These are phyloP conservation scores for Wickerhamiella dianesei DNA, from an alignment of 805 yeast species.

Conservation along the genomic window DNA sequence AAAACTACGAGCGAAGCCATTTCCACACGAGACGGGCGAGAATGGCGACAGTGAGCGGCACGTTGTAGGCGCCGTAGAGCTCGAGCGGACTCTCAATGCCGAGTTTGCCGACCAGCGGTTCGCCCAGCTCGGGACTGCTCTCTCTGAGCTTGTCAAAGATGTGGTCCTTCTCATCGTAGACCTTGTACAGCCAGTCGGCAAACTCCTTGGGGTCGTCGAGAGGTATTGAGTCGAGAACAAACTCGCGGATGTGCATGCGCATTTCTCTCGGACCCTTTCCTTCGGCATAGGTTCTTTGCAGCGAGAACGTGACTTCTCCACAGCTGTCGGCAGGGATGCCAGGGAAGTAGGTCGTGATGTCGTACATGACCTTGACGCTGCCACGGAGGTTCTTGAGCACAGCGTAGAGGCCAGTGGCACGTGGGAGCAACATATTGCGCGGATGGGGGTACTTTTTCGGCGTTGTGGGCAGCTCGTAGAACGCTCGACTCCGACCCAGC, in stretches of 20 bases:
- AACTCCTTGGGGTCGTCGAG: conserved; percentile 40
- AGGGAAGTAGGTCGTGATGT: conserved; percentile 69
- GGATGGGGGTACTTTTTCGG: conserved; percentile 25
- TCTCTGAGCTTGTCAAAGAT: conserved; percentile 49
- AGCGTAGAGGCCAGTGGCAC: conserved; percentile 64
- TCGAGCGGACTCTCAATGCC: conserved; percentile 19
- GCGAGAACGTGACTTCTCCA: conserved; percentile 66
- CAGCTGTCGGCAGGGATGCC: conserved; percentile 48
- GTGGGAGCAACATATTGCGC: conserved; percentile 64
- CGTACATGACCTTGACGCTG: conserved; percentile 44
- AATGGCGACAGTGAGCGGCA: conserved; percentile 23
- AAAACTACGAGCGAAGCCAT: background rate
- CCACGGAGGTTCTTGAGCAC: conserved; percentile 39
- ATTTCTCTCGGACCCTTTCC: conserved; percentile 63
- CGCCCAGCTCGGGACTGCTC: conserved; percentile 33
- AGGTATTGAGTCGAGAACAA: conserved; percentile 51
- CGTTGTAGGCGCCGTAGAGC: conserved; percentile 23
- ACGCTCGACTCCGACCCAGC: conserved; percentile 40
- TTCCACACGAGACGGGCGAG: conserved; percentile 12
- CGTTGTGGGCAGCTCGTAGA: conserved; percentile 32
- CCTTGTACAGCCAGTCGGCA: conserved; percentile 56
- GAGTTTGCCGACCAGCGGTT: conserved; percentile 16
- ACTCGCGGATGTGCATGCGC: conserved; percentile 49
- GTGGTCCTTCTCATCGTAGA: conserved; percentile 71
- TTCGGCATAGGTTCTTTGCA: conserved; percentile 46